These are phyloP conservation scores for Glycyrrhiza uralensis DNA, from an alignment of 306 rosid genomes.

Conservation along the genomic window DNA sequence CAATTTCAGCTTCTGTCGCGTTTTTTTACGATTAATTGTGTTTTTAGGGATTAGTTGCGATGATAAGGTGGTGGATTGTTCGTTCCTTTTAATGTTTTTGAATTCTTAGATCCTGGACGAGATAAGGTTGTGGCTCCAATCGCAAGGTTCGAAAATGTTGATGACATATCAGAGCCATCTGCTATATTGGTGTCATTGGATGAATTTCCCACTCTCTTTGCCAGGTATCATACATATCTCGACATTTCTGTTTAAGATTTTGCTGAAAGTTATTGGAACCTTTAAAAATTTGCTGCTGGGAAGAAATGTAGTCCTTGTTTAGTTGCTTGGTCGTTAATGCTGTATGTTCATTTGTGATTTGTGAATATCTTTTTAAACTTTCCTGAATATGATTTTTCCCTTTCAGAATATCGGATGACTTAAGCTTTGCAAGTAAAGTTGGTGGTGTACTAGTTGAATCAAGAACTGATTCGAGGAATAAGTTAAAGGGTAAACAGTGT, in stretches of 20 bases:
- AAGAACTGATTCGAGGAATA: constrained; percentile 35
- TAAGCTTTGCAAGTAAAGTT: constrained; percentile 50
- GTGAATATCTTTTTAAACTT: constrained; percentile 2
- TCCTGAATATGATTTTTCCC: constrained; percentile 12
- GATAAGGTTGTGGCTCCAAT: constrained; percentile 81
- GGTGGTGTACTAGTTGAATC: constrained; percentile 71
- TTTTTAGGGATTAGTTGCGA: neutral
- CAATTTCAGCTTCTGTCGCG: neutral
- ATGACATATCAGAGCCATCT: constrained; percentile 46
- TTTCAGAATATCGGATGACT: constrained; percentile 60
- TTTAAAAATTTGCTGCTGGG: neutral
- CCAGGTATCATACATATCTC: constrained; percentile 42
- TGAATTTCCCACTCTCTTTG: constrained; percentile 62
- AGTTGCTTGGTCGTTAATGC: neutral
- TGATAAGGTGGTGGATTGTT: constrained; percentile 3
- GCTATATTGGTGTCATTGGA: constrained; percentile 69
- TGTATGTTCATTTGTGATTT: constrained; percentile 5
- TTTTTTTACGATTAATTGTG: neutral
- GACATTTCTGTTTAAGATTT: constrained; percentile 7
- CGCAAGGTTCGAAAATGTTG: constrained; percentile 47
- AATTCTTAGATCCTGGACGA: constrained; percentile 75
- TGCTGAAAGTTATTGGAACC: neutral
- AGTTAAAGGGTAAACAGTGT: constrained; percentile 37
- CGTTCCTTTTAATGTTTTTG: neutral
- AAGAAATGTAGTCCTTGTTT: constrained; percentile 18